Evolutionary conservation across 169 alveolate genomes (phyloP), one percentile per base, ranked within the genome.

Genomic region (Plasmodium chabaudi): DNA sequence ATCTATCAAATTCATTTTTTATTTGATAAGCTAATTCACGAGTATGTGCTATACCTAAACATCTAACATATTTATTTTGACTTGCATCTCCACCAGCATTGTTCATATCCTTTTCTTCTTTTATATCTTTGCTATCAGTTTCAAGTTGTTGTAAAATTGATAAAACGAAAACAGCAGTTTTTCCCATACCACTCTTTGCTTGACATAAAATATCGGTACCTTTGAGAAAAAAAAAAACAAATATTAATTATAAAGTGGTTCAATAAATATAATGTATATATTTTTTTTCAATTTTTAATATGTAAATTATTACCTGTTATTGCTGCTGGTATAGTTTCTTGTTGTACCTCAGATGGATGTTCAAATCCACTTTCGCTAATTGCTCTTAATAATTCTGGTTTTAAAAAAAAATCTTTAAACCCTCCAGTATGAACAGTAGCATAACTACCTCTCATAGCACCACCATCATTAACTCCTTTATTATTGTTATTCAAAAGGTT

Each of bases 141-240:
- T 96, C 97, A 67, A 97, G 93, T 90, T 98, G 99, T 86, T 99
- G 99, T 42, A 99, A 95, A 75, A 98, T 97, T 13, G 99, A 95
- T 82, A 99, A 91, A 23, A 99, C 99, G 90, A 98, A 99, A 25
- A 99, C 99, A 39, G 99, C 99, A 25, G 99, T 99, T 95, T 99
- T 99, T n/a, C 99, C 99, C 99, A 99, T 99, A 70, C 99, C 99
- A 61, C 99, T 97, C 91, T 98, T 97, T 59, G 99, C 99, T 95
- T 99, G 99, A 95, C 99, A 98, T 56, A 99, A 95, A 19, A 99
- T 96, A 93, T 99, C 99, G 25, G 95, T 94, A 15, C 99, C 99
- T 39, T 97, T 13, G 49, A 60, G 72, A 72, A 57, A 39, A 21
- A 9, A 21, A 55, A 19, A 64, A 49, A 21, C 17, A 21, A 51